Evolutionary conservation across 345 rosid species (phyloP).

Genomic region (Excoecaria cochinchinensis): DNA sequence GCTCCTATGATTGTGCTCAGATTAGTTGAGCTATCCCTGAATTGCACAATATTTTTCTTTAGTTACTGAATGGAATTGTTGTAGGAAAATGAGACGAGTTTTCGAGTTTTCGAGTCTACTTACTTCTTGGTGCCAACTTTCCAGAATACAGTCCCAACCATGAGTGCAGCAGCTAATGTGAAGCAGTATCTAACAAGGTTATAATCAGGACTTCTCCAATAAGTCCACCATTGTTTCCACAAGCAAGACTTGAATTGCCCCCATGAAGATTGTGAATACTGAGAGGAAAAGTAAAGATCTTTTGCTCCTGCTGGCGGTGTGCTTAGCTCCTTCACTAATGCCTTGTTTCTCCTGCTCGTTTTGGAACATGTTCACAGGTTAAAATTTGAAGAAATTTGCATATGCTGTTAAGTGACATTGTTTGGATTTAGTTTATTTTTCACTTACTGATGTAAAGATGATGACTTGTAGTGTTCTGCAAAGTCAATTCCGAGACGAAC

Average conservation of each 20-base stretch:
- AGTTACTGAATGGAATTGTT: not conserved
- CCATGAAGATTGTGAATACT: conserved; percentile 36
- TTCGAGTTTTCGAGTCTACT: not conserved
- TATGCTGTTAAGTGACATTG: too few species aligned
- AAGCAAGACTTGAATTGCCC: conserved; percentile 45
- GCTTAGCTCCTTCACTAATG: conserved; percentile 29
- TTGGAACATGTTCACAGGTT: too few species aligned
- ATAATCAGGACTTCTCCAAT: conserved; percentile 49
- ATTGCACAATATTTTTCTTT: not conserved
- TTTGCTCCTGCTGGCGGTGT: conserved; percentile 35
- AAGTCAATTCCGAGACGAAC: conserved; percentile 63
- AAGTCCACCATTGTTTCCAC: conserved; percentile 45
- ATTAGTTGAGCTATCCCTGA: conserved; percentile 45
- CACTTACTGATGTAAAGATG: conserved; percentile 59
- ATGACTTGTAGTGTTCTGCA: conserved; percentile 59
- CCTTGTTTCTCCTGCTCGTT: conserved; percentile 30
- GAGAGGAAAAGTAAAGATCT: conserved; percentile 31
- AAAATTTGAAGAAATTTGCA: not conserved
- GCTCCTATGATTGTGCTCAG: conserved; percentile 66
- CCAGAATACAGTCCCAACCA: conserved; percentile 42
- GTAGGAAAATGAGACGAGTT: not conserved
- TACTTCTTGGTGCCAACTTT: conserved; percentile 34
- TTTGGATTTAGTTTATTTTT: not conserved
- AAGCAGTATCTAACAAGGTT: conserved; percentile 38
- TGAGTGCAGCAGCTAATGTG: conserved; percentile 29